Base-by-base conservation (phyloP, 1,139 yeast species). In the Lipomyces yarrowii region DNA sequence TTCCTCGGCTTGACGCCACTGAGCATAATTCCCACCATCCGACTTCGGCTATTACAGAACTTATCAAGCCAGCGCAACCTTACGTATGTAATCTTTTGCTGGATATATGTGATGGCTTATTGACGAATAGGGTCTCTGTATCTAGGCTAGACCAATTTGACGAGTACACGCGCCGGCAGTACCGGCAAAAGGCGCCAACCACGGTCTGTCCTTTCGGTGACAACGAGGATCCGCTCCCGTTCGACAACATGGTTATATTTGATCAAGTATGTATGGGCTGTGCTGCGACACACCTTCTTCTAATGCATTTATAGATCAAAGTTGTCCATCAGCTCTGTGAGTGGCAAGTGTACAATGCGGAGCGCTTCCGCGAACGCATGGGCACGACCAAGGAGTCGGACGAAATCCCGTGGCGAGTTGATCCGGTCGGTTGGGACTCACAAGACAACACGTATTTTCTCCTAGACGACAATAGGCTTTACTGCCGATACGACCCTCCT, bases 391-490 rank as follows among this genome's bases (percentile, higher is more conserved):
- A 59, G 30, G 72, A 70, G 15, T 55, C 70, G 1, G 66, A 67
- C 8, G 71, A 70, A 60, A 53, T 62, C 10, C 42, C 62, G 21
- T 70, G 72, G 72, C 72, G 80, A 3, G 71, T 77, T n/a, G 73
- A 72, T 35, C 79, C 79, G 0, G 71, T 76, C 15, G 80, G 79
- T 26, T 73, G 71, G 71, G 77, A 72, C 39, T 75, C 72, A 6
- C 71, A 73, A 7, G 71, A 71, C 61, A 76, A 75, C 53, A 65
- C 72, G 7, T 78, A 76, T 64, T 77, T 71, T 59, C 68, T 78
- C 33, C 72, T 78, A 26, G 81, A 77, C 62, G 80, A 78, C 68
- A 77, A 77, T 55, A 69, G 80, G 15, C 68, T 78, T 11, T 78
- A 77, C 67, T 64, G 67, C 54, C 71, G 71, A 59, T 65, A 67